These are phyloP conservation scores for Ogataea parapolymorpha DNA, from an alignment of 805 yeast genomes.

Conservation along the genomic window DNA sequence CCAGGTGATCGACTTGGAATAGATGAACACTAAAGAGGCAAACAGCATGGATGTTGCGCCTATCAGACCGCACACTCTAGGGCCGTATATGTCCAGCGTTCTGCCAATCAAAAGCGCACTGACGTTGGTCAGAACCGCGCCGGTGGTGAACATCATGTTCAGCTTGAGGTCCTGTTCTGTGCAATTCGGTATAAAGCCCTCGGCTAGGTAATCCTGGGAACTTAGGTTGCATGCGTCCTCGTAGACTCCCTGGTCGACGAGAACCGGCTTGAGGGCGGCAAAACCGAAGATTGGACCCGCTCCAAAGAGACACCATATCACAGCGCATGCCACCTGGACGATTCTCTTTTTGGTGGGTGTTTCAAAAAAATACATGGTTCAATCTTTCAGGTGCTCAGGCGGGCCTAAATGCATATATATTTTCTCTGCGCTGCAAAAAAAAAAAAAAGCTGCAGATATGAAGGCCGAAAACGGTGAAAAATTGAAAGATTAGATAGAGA, in stretches of 20 bases:
- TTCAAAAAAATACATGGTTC: conserved; percentile 34
- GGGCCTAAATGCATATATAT: not conserved
- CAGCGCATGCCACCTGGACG: conserved; percentile 47
- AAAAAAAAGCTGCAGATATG: not conserved
- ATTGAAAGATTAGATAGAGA: not conserved
- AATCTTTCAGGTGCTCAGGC: not conserved
- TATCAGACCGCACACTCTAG: conserved; percentile 49
- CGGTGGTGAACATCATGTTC: conserved; percentile 57
- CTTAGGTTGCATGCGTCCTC: conserved; percentile 36
- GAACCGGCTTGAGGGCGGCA: conserved; percentile 55
- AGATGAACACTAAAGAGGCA: conserved; percentile 46
- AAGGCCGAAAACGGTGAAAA: not conserved
- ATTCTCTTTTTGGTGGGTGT: conserved; percentile 30
- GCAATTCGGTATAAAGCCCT: conserved; percentile 41
- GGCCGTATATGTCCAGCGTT: conserved; percentile 48
- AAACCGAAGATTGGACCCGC: conserved; percentile 61
- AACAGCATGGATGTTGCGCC: conserved; percentile 46
- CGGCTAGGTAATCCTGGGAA: conserved; percentile 15
- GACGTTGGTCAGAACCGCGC: conserved; percentile 53
- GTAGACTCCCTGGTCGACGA: conserved; percentile 47
- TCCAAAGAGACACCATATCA: conserved; percentile 51
- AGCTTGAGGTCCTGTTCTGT: conserved; percentile 51
- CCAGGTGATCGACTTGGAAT: conserved; percentile 29
- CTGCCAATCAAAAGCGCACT: conserved; percentile 51
- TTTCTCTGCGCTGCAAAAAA: not conserved